Conservation (phyloP, 345 rosid species). For the Noccaea caerulescens region DNA sequence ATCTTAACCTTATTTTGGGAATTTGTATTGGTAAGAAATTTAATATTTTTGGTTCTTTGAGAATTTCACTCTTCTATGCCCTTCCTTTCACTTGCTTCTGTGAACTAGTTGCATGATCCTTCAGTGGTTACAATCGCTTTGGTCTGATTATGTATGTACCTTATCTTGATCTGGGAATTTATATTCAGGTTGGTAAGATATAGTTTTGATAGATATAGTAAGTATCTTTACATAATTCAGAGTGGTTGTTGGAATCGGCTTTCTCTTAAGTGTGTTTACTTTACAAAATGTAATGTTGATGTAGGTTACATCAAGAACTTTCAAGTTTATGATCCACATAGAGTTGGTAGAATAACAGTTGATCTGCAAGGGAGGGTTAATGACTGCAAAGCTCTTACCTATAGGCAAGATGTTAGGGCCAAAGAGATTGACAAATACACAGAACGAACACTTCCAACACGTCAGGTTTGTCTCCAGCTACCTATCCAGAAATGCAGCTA, state of each 20-base stretch:
- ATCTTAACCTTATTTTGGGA: no score
- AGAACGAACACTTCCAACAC: slow-evolving; percentile 72
- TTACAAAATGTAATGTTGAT: slow-evolving; percentile 14
- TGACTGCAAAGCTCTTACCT: slow-evolving; percentile 80
- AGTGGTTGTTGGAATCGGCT: not conserved
- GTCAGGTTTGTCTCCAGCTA: slow-evolving; percentile 53
- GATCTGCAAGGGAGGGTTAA: slow-evolving; percentile 86
- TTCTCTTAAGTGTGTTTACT: not conserved
- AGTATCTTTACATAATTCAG: not conserved
- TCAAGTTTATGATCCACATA: slow-evolving; percentile 78
- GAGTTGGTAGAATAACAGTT: slow-evolving; percentile 87
- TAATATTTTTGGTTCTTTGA: not conserved
- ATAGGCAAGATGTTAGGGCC: slow-evolving; percentile 88
- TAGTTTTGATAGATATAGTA: not conserved
- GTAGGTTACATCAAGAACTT: slow-evolving; percentile 77
- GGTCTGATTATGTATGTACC: not conserved
- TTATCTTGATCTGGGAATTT: not conserved
- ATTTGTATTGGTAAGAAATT: not conserved
- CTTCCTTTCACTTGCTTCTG: not conserved
- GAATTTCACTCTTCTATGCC: not conserved
- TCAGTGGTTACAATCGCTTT: not conserved
- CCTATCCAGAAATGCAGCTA: not conserved
- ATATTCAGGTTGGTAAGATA: not conserved
- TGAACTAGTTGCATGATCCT: not conserved
- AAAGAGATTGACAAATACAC: slow-evolving; percentile 71